phyloP scores from a whole-genome alignment of 1,284 basidiomycete species.

The Wallemia ichthyophaga region DNA sequence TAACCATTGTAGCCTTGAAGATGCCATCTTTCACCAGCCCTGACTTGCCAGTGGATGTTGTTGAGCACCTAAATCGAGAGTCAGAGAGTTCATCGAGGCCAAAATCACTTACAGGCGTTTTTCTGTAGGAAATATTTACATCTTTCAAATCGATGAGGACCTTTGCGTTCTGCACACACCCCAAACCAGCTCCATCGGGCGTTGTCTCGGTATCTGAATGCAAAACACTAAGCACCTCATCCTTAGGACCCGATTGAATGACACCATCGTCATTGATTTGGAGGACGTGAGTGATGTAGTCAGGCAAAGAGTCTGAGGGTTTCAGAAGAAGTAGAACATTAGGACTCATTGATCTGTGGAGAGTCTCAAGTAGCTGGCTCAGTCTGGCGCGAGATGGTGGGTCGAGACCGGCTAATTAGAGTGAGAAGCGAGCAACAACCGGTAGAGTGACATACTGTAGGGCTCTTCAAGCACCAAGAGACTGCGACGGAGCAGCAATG shows the following conservation, averaged over 20 bases:
- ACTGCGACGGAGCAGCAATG: slow-evolving; percentile 35
- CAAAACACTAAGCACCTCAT: slow-evolving; percentile 4
- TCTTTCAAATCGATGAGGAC: slow-evolving; percentile 29
- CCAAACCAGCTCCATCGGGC: slow-evolving; percentile 1
- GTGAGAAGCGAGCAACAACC: too few relatives aligned
- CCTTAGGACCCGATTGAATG: slow-evolving; percentile 21
- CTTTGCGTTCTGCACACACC: slow-evolving; percentile 8
- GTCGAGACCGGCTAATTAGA: slow-evolving; percentile 7
- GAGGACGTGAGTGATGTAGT: slow-evolving; percentile 49
- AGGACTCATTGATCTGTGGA: slow-evolving; percentile 22
- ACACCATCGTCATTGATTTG: slow-evolving; percentile 22
- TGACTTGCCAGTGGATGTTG: slow-evolving; percentile 46
- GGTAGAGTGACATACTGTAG: too few relatives aligned
- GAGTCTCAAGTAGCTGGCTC: slow-evolving; percentile 24
- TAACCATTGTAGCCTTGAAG: slow-evolving; percentile 66
- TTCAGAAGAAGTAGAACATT: slow-evolving; percentile 48
- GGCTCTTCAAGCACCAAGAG: slow-evolving; percentile 62
- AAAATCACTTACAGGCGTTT: too few relatives aligned
- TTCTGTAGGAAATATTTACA: slow-evolving; percentile 40
- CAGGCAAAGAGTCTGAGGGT: slow-evolving; percentile 46
- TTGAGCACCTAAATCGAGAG: too few relatives aligned
- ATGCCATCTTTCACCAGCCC: slow-evolving; percentile 53
- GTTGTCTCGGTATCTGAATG: slow-evolving; percentile 1
- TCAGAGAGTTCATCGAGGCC: too few relatives aligned
- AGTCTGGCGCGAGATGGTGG: slow-evolving; percentile 21